Evolutionary conservation across 2,329 filamentous ascomycete species (phyloP), one percentile per base, ranked within the genome.

Genomic region (Coniochaeta sp.): DNA sequence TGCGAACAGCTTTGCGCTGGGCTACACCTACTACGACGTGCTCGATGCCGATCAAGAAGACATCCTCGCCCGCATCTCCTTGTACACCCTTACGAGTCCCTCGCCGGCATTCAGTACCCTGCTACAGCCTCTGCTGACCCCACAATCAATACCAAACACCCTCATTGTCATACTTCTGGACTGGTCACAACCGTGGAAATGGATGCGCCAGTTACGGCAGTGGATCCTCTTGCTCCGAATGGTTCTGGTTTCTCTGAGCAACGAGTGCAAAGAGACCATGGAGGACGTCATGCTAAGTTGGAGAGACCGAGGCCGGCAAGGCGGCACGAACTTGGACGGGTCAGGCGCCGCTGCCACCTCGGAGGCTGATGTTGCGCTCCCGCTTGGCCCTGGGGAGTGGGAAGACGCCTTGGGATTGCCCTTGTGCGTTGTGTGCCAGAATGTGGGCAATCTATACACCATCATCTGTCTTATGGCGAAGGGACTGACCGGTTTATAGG

Each of bases 1-100:
- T 69, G 93, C 93, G 59, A 97, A 97, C 71, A 89, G 89, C 71
- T 96, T 96, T 74, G 93, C 93, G 12, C 77, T 97, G 62, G 93
- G 93, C 58, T 97, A 97, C 73, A 96, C 93, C 59, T 97, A 96
- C 75, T 91, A 96, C 72, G 91, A 97, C 75, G 91, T 97, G 40
- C 81, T 96, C 40, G 93, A 97, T 74, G 89, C 91, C 60, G 93
- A 97, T 71, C 92, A 96, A 73, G 93, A 97, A 80, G 93, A 97
- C 76, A 93, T 89, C 28, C 83, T 97, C 67, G 93, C 93, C 59
- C 89, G 93, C 65, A 87, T 97, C 64, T 96, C 92, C 19, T 81
- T 96, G 58, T 95, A 96, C 75, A 86, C 96, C 59, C 86, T 97
- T 61, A 89, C 90, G n/a, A 90, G 88, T 66, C 90, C 93, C 2